Evolutionary conservation across 2,329 filamentous ascomycete genomes (phyloP).

Genomic region (Botrytis fabae): DNA sequence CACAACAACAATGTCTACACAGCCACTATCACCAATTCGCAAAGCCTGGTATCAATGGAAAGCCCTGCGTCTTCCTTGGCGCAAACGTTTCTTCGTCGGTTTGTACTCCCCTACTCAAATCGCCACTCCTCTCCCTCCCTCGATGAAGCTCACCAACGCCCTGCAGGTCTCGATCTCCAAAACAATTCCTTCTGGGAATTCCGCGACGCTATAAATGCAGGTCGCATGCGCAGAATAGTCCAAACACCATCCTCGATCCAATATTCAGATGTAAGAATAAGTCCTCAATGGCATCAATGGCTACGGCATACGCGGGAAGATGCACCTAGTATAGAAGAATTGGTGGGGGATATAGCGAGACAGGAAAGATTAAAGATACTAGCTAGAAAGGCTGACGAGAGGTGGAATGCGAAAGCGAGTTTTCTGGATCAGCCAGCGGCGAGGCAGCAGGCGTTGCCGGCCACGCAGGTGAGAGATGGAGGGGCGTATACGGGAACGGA

Average conservation of each 20-base stretch:
- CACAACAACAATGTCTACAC: constrained; percentile 30
- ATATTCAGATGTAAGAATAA: constrained; percentile 55
- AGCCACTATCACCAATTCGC: constrained; percentile 31
- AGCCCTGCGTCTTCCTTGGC: constrained; percentile 61
- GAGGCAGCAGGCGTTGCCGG: constrained; percentile 4
- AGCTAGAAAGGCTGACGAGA: constrained; percentile 61
- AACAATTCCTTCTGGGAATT: constrained; percentile 73
- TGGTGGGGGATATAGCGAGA: constrained; percentile 53
- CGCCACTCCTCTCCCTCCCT: background rate
- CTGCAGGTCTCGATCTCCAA: constrained; percentile 60
- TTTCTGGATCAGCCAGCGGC: constrained; percentile 46
- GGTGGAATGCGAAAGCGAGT: constrained; percentile 62
- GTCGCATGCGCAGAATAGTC: constrained; percentile 62
- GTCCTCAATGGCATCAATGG: constrained; percentile 69
- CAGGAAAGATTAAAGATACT: constrained; percentile 55
- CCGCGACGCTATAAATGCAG: constrained; percentile 46
- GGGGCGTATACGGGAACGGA: background rate
- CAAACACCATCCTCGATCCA: constrained; percentile 56
- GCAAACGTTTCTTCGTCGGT: constrained; percentile 63
- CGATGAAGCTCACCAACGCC: background rate
- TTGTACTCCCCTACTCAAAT: constrained; percentile 4
- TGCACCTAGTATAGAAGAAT: constrained; percentile 58
- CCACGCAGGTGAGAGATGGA: background rate
- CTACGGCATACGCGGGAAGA: constrained; percentile 58
- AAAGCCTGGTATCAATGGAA: constrained; percentile 61